phyloP scores from a whole-genome alignment of 129 eudicot species.

The Lactuca saligna region DNA sequence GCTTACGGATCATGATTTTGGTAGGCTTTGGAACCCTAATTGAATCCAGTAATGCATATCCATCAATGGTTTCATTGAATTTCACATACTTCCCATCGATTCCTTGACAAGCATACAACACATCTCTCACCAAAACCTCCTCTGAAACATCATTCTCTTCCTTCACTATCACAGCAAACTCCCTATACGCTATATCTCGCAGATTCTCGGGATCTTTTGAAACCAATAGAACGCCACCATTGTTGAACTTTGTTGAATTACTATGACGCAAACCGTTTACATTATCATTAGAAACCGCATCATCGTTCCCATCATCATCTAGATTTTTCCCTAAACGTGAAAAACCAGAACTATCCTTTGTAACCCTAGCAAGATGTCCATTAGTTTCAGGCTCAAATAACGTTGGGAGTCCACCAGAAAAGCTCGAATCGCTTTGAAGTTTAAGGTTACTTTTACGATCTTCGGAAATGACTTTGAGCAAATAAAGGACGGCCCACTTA shows the following conservation, averaged over 20 bases:
- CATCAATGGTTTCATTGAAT: slow-evolving; percentile 63
- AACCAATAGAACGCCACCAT: slow-evolving; percentile 69
- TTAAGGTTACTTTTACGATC: slow-evolving; percentile 48
- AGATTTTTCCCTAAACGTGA: slow-evolving; percentile 26
- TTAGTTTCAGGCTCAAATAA: slow-evolving; percentile 41
- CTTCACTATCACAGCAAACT: slow-evolving; percentile 56
- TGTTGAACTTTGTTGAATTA: slow-evolving; percentile 40
- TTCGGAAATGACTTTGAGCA: slow-evolving; percentile 79
- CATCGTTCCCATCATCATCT: slow-evolving; percentile 22
- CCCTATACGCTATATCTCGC: slow-evolving; percentile 76
- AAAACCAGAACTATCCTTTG: slow-evolving; percentile 15
- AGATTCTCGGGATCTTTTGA: slow-evolving; percentile 73
- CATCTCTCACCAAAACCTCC: slow-evolving; percentile 90
- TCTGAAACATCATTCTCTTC: slow-evolving; percentile 85
- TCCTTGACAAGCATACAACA: slow-evolving; percentile 94
- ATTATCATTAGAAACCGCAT: slow-evolving; percentile 4
- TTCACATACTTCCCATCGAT: slow-evolving; percentile 86
- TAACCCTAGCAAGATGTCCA: slow-evolving; percentile 31
- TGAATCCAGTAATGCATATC: slow-evolving; percentile 53
- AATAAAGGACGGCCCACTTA: slow-evolving; percentile 90
- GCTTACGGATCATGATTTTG: slow-evolving; percentile 64
- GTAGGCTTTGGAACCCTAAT: slow-evolving; percentile 65
- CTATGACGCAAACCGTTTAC: slow-evolving; percentile 18
- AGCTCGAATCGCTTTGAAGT: slow-evolving; percentile 18
- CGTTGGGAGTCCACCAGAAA: slow-evolving; percentile 61